Conservation (phyloP, 768 basidiomycete genomes). For the Mycena belliarum region DNA sequence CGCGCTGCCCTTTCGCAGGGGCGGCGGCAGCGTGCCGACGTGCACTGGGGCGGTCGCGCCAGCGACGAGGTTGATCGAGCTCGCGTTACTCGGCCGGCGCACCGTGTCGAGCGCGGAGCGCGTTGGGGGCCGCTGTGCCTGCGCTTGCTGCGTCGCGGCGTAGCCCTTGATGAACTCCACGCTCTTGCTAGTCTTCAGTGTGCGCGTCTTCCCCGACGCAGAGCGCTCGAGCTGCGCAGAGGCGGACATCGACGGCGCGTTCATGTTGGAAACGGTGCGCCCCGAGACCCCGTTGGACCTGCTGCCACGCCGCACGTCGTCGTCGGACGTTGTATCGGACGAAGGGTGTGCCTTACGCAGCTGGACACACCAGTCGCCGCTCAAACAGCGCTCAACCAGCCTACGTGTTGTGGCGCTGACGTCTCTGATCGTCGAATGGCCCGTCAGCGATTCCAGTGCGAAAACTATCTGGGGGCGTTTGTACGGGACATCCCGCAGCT, state of each 20-base stretch:
- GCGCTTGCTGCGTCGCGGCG: constrained; percentile 26
- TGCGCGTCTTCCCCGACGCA: constrained; percentile 39
- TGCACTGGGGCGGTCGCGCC: constrained; percentile 6
- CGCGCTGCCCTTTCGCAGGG: constrained; percentile 29
- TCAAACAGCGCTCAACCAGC: constrained; percentile 88
- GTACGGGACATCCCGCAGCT: constrained; percentile 81
- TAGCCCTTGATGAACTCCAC: constrained; percentile 54
- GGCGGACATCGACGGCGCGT: constrained; percentile 28
- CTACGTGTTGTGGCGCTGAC: constrained; percentile 86
- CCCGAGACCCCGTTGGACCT: constrained; percentile 11
- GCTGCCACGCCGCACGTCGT: constrained; percentile 20
- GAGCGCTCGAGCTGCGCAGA: constrained; percentile 37
- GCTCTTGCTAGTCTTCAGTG: constrained; percentile 66
- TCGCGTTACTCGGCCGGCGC: constrained; percentile 40
- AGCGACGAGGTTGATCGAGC: constrained; percentile 36
- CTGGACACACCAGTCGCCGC: constrained; percentile 84
- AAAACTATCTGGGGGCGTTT: constrained; percentile 90
- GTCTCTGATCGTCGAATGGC: constrained; percentile 76
- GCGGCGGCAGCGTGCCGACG: background rate
- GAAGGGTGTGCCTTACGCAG: constrained; percentile 42
- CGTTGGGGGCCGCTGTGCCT: constrained; percentile 16
- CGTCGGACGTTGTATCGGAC: constrained; percentile 26
- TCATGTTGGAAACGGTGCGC: constrained; percentile 29
- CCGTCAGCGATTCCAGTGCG: constrained; percentile 74
- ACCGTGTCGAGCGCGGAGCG: constrained; percentile 32